Evolutionary conservation across 148 eudicot species (phyloP).

Genomic region (Rhododendron vialii): DNA sequence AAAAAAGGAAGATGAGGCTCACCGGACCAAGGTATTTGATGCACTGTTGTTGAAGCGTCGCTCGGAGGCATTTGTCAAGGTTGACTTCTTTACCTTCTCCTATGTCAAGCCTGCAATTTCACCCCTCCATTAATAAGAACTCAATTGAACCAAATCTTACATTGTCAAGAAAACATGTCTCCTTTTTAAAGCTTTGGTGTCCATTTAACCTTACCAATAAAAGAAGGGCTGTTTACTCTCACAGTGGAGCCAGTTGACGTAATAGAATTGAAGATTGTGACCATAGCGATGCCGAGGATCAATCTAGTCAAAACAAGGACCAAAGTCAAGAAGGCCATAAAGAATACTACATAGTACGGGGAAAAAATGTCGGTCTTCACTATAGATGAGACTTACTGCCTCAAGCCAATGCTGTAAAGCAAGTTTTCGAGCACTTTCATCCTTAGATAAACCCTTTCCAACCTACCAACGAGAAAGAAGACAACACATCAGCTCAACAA

Average conservation of each 20-base stretch:
- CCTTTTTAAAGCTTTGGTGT: background rate
- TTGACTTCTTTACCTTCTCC: constrained; percentile 67
- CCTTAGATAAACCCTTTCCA: constrained; percentile 44
- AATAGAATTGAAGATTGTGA: constrained; percentile 86
- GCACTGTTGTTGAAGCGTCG: constrained; percentile 55
- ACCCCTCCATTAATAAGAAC: background rate
- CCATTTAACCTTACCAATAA: constrained; percentile 52
- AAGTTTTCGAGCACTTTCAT: constrained; percentile 55
- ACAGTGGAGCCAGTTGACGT: constrained; percentile 69
- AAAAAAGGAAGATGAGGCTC: constrained; percentile 9
- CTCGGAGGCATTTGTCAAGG: constrained; percentile 51
- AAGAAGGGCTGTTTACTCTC: constrained; percentile 93
- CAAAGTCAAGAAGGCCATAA: background rate
- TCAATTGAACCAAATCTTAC: background rate
- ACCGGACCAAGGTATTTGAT: constrained; percentile 80
- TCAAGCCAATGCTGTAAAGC: constrained; percentile 82
- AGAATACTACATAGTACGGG: background rate
- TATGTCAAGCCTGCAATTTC: constrained; percentile 50
- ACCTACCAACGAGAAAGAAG: background rate
- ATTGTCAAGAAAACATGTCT: background rate
- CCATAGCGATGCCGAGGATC: constrained; percentile 98
- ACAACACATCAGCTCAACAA: background rate
- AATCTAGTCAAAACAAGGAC: constrained; percentile 38
- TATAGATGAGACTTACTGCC: constrained; percentile 40
- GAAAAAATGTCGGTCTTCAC: background rate